Evolutionary conservation across 106 monocot species (phyloP), one percentile per base, ranked within the genome.

Genomic region (Hemerocallis citrina): DNA sequence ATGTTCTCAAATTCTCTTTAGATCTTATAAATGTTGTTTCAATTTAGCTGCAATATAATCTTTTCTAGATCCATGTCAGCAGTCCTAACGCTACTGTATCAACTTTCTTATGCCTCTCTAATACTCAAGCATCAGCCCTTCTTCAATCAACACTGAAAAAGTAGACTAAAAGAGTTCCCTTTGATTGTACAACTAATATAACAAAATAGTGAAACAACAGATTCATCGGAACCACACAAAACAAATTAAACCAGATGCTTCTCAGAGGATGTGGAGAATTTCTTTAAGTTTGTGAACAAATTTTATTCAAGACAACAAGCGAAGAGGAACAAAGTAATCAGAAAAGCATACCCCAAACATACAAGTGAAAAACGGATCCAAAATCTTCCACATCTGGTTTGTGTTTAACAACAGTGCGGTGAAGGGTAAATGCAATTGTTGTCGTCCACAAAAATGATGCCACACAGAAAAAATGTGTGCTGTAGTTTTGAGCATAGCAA

Each of bases 401-500:
- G 67, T 98, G 98, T 61, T 78, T 82, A 29, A 98, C 98, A 82
- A 98, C 98, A 28, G 98, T 98, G 29, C 98, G 98, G 43, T 98
- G 98, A 68, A 98, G 84, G 74, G 98, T 92, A 60, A 98, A 92
- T 28, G 98, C 98, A 77, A 98, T 98, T 43, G 92, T 98, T 39
- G 91, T 98, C 19, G 98, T 98, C 98, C 91, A 98, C 16, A 96
- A 52, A 67, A 98, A 98, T 27, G 98, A 98, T 56, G 98, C 91
- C 37, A 98, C 87, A 61, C 98, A 98, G 54, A 92, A 98, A 73
- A 98, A 98, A 59, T 96, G 90, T 56, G 85, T 81, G 70, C 90
- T 90, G 39, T 90, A 96, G 62, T 87, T 90, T 41, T 84, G 80
- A 64, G 84, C 84, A 72, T 81, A 74, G 67, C 95, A 96, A 74